Evolutionary conservation across 371 early-diverging fungal species (phyloP).

Genomic region (Funneliformis caledonium): DNA sequence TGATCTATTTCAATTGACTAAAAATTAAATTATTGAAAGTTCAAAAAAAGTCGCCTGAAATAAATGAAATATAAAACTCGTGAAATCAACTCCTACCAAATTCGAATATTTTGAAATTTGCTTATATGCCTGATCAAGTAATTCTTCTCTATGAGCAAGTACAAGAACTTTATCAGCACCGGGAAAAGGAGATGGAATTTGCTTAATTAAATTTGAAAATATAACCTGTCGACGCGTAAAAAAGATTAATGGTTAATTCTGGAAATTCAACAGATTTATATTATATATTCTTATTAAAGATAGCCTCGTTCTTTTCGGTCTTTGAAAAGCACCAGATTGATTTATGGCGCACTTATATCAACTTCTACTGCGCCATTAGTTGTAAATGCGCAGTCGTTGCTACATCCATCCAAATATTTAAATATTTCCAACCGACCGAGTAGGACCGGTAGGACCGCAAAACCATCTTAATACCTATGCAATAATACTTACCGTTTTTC

Average conservation of each 20-base stretch:
- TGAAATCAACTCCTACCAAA: slow-evolving; percentile 48
- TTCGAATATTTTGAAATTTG: slow-evolving; percentile 63
- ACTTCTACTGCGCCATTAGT: too few species aligned
- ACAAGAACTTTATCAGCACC: slow-evolving; percentile 77
- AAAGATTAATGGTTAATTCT: background rate
- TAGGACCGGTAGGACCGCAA: too few species aligned
- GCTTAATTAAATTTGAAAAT: slow-evolving; percentile 80
- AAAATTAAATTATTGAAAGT: background rate
- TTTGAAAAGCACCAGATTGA: too few species aligned
- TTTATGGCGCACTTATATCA: too few species aligned
- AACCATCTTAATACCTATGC: background rate
- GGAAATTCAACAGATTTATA: too few species aligned
- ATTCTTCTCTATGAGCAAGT: slow-evolving; percentile 87
- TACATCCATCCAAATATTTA: too few species aligned
- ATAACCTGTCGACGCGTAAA: slow-evolving; percentile 58
- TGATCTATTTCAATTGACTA: slow-evolving; percentile 71
- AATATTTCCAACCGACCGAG: too few species aligned
- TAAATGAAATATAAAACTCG: background rate
- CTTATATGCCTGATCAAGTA: slow-evolving; percentile 77
- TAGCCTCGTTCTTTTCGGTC: too few species aligned
- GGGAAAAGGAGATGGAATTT: slow-evolving; percentile 65
- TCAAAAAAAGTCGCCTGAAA: background rate
- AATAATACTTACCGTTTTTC: slow-evolving; percentile 73
- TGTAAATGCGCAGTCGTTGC: too few species aligned
- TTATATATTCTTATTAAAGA: too few species aligned